Evolutionary conservation across 495 filamentous ascomycete genomes (phyloP), one percentile per base, ranked within the genome.

Genomic region (Aspergillus incahuasiensis): DNA sequence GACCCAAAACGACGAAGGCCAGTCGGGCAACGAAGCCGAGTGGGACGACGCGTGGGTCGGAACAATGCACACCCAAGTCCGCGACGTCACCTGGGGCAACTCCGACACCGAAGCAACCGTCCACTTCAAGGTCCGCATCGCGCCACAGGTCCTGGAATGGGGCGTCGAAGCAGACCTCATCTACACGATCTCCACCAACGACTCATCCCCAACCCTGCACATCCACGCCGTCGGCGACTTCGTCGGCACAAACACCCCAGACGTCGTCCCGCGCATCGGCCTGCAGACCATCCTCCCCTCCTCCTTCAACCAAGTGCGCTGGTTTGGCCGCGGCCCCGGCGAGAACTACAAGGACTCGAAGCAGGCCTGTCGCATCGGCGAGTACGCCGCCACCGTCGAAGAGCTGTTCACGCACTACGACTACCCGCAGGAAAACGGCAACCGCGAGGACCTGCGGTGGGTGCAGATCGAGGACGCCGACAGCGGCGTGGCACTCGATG

Each of bases 1-100:
- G 50, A 87, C 85, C 1, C 78, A 86, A 65, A 86, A 87, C 63
- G 85, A 88, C 60, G 66, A 70, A 7, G 75, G 79, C 3, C 56
- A 60, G 20, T 65, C 70, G 28, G 73, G 69, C 13, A 54, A 63
- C 22, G 34, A 22, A n/a, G 44, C 57, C 38, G 62, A 62, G n/a
- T 62, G 62, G 62, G 43, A 64, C 5, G 45, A 53, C 7, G 57
- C 55, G 19, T 74, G 79, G 21, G 76, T 79, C 20, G 76, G 74
- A 2, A 49, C 22, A 6, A 49, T 41, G 65, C 69, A 39, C 73
- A 77, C 41, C 66, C 79, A 49, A 38, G 47, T 49, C n/a, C 64
- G 71, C 12, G 65, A 70, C n/a, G 63, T 78, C 0, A 61, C 65
- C 5, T 82, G 77, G 58, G 49, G 68, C 18, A 28, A 43, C 6